A percentile compares a stretch with the other conserved stretches of the same genome.
Evolutionary conservation across 148 eudicot species (phyloP).

Genomic region (Drosera capensis): DNA sequence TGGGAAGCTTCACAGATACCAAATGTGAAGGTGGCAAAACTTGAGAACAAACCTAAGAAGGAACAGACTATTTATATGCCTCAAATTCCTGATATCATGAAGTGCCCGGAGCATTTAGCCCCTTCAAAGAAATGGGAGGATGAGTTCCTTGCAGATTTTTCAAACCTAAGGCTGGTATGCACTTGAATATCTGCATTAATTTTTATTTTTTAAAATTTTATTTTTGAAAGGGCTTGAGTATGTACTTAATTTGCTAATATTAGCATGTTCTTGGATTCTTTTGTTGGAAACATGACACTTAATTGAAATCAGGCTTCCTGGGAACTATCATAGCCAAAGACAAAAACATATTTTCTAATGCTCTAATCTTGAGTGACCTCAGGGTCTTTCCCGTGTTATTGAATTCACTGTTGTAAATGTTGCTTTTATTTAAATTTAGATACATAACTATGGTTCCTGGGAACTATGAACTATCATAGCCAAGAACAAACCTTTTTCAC

Average conservation of each 20-base stretch:
- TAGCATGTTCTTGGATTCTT: too few relatives aligned
- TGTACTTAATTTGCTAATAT: not conserved
- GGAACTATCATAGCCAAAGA: too few relatives aligned
- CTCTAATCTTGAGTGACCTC: too few relatives aligned
- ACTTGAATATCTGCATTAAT: not conserved
- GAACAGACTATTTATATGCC: conserved; percentile 91
- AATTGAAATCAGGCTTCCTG: too few relatives aligned
- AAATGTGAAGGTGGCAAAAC: conserved; percentile 66
- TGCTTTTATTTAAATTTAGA: too few relatives aligned
- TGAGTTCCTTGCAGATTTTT: conserved; percentile 60
- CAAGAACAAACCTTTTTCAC: not conserved
- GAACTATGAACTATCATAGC: not conserved
- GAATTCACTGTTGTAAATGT: too few relatives aligned
- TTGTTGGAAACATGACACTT: too few relatives aligned
- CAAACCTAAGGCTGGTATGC: conserved; percentile 63
- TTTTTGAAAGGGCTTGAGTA: not conserved
- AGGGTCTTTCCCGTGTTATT: too few relatives aligned
- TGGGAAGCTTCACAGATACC: conserved; percentile 82
- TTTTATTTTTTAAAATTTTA: not conserved
- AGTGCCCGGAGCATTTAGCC: conserved; percentile 60
- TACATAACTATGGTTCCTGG: not conserved
- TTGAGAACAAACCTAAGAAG: conserved; percentile 28
- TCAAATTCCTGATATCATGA: conserved; percentile 58
- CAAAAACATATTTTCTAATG: too few relatives aligned
- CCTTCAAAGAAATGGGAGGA: conserved; percentile 74